phyloP scores from a whole-genome alignment of 1,139 yeast genomes.

The Ogataea hybrid region DNA sequence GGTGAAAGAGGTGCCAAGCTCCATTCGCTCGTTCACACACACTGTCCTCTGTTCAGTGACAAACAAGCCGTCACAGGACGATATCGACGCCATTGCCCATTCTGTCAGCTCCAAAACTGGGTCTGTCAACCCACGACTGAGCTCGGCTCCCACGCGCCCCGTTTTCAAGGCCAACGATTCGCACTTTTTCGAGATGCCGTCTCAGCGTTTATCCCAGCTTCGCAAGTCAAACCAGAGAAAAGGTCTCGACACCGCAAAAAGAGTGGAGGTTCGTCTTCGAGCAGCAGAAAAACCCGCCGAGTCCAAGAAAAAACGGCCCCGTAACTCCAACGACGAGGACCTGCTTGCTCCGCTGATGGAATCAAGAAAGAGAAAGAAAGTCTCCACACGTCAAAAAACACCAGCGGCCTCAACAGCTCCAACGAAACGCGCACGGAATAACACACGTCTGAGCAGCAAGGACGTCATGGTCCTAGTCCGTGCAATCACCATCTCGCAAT shows the following conservation, averaged over 20 bases:
- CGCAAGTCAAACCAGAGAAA: slow-evolving; percentile 3
- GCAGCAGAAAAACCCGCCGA: slow-evolving; percentile 9
- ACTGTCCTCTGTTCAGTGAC: slow-evolving; percentile 11
- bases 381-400: slow-evolving; percentile 17
- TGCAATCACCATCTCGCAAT: slow-evolving; percentile 61
- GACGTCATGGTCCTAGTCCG: slow-evolving; percentile 30
- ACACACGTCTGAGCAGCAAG: slow-evolving; percentile 22
- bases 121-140: slow-evolving; percentile 2
- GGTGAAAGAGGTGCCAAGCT: slow-evolving; percentile 7
- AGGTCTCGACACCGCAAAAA: slow-evolving; percentile 6
- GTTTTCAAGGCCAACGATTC: slow-evolving; percentile 20
- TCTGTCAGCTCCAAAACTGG: not conserved
- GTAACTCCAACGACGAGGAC: slow-evolving; percentile 18
- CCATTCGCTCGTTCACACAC: slow-evolving; percentile 14
- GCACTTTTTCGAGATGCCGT: slow-evolving; percentile 22
- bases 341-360: slow-evolving; percentile 27
- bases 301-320: slow-evolving; percentile 5
- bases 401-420: slow-evolving; percentile 22
- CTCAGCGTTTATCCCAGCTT: slow-evolving; percentile 5
- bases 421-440: slow-evolving; percentile 27
- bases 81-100: slow-evolving; percentile 8
- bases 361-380: slow-evolving; percentile 28
- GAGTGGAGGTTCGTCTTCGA: slow-evolving; percentile 14
- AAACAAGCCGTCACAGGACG: slow-evolving; percentile 15
- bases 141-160: slow-evolving; percentile 3